Base-by-base conservation (phyloP, 306 rosid species). In the Quercus cerris region DNA sequence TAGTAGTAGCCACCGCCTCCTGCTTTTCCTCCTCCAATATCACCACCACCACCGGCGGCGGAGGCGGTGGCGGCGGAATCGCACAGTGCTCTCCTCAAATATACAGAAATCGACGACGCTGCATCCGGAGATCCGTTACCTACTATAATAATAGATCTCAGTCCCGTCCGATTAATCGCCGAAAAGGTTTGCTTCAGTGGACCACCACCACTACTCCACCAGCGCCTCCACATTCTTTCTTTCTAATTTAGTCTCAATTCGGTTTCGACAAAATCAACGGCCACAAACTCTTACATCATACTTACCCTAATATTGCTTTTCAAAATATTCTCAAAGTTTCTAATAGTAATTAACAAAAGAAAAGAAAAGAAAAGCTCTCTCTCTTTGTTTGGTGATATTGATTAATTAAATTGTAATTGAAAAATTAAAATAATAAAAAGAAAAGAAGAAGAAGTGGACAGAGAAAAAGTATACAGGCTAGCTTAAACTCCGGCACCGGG, bases 171-270 rank as follows among this genome's bases (percentile, higher is more conserved):
- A 13, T 74, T 61, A 62, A 71, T 7, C 2, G 55, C 70, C 11
- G 76, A 28, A 51, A 77, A 33, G 25, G 78, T 63, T 33, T 75
- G 85, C 74, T 55, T 77, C 71, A 72, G 27, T 7, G 56, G 44
- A 62, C 64, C 33, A 5, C 63, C 49, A 5, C 56, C 75, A 71
- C 28, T 12, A 12, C 74, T 61, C 51, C 78, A 63, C 62, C 81
- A 82, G 64, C 27, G 73, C 51, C 78, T 72, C 85, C 81, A 82
- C 85, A 82, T 58, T 27, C 56, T 20, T 20, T 6, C 10, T 2
- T 30, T 7, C 3, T 18, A 31, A 30, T 31, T 66, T 33, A 13
- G 4, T 17, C 71, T 3, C 64, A 58, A 20, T 25, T 41, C 28
- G 9, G 10, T 58, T 58, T 20, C 23, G 64, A 23, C 30, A 58